A percentile compares a stretch with the other conserved stretches of the same genome.
Evolutionary conservation across 495 filamentous ascomycete species (phyloP).

Genomic region (Penicillium robsamsonii): DNA sequence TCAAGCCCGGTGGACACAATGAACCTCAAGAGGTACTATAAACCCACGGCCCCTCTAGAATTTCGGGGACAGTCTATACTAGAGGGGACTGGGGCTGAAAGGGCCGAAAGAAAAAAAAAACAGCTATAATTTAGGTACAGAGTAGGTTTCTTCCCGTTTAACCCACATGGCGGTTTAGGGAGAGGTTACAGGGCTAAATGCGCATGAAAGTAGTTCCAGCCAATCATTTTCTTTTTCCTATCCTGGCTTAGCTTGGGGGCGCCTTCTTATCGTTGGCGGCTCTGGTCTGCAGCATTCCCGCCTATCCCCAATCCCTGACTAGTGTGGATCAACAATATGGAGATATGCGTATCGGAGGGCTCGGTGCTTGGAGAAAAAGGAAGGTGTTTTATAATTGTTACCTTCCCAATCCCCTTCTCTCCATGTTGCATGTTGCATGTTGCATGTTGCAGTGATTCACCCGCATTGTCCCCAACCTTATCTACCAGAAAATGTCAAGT

Average conservation of each 20-base stretch:
- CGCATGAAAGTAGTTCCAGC: background rate
- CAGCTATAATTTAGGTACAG: background rate
- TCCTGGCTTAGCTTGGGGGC: background rate
- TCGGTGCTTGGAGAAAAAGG: background rate
- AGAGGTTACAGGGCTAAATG: background rate
- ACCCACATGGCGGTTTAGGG: background rate
- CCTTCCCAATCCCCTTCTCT: background rate
- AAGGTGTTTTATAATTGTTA: slow-evolving; percentile 1
- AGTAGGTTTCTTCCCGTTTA: background rate
- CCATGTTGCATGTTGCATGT: background rate
- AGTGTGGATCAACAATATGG: background rate
- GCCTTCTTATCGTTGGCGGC: slow-evolving; percentile 8
- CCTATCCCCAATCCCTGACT: background rate
- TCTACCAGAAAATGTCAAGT: slow-evolving; percentile 1
- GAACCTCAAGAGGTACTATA: background rate
- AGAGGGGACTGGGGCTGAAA: background rate
- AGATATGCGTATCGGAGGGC: background rate
- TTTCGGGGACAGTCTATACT: background rate
- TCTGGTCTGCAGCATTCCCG: slow-evolving; percentile 8
- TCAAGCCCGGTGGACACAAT: background rate
- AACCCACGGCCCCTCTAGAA: background rate
- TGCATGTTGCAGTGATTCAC: slow-evolving; percentile 5
- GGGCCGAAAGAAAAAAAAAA: background rate
- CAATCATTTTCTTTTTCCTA: slow-evolving; percentile 6
- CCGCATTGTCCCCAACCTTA: slow-evolving; percentile 9